These are phyloP conservation scores for Xanthoconium separans DNA, from an alignment of 1,284 basidiomycete species.

Conservation along the genomic window DNA sequence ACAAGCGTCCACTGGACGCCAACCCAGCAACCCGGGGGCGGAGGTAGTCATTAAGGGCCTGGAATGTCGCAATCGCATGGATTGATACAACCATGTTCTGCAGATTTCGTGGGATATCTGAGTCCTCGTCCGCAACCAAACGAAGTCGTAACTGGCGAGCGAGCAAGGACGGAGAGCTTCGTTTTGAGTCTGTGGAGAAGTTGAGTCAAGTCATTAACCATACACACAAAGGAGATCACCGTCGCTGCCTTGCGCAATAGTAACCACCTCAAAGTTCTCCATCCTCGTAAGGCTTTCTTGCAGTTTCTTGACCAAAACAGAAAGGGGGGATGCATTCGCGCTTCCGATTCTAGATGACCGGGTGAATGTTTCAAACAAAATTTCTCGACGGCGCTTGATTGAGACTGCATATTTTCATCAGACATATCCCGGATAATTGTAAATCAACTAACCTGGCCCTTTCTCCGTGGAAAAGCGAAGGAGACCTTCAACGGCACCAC, in stretches of 20 bases:
- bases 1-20: conserved; percentile 64
- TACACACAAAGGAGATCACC: conserved; percentile 41
- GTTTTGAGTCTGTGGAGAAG: conserved; percentile 67
- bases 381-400: conserved; percentile 59
- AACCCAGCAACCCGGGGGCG: conserved; percentile 86
- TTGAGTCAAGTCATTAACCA: conserved; percentile 4
- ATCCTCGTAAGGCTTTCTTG: conserved; percentile 92
- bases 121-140: conserved; percentile 83
- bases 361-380: conserved; percentile 75
- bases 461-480: conserved; percentile 79
- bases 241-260: conserved; percentile 75
- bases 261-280: conserved; percentile 93
- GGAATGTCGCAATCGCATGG: conserved; percentile 95
- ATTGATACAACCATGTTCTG: conserved; percentile 93
- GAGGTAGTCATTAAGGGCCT: conserved; percentile 92
- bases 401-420: conserved; percentile 45
- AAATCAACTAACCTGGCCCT: conserved; percentile 30
- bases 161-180: conserved; percentile 81
- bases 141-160: conserved; percentile 88
- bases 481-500: conserved; percentile 87
- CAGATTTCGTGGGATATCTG: conserved; percentile 81
- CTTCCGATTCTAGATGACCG: conserved; percentile 46
- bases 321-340: conserved; percentile 61
- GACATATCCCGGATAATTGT: conserved; percentile 3
- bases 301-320: conserved; percentile 88